Evolutionary conservation across 176 grass and related monocot species (phyloP).

Genomic region (Cenchrus fungigraminus): DNA sequence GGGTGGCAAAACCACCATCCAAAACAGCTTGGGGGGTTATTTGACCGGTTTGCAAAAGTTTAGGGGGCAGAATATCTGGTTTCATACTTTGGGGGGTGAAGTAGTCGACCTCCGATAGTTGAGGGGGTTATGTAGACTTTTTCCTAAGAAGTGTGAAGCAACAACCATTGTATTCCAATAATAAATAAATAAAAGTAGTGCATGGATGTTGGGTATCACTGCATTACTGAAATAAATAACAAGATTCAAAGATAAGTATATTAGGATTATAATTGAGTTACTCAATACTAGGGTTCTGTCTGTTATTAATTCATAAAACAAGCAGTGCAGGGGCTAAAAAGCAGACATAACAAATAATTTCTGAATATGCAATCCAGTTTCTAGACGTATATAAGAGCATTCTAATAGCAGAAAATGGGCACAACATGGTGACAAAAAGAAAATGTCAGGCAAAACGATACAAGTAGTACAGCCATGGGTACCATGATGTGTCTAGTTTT

Average conservation of each 20-base stretch:
- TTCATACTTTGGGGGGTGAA: too few species aligned
- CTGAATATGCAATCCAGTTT: neutral
- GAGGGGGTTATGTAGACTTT: too few species aligned
- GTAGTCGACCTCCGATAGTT: too few species aligned
- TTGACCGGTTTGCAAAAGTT: too few species aligned
- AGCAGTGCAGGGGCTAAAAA: slow-evolving; percentile 11
- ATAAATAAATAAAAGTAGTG: slow-evolving; percentile 7
- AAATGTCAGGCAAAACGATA: neutral
- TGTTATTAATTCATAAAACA: slow-evolving; percentile 19
- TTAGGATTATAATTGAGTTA: slow-evolving; percentile 13
- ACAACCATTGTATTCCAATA: slow-evolving; percentile 13
- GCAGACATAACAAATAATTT: slow-evolving; percentile 18
- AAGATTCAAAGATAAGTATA: slow-evolving; percentile 2
- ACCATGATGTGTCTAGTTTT: neutral
- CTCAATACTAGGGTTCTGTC: slow-evolving; percentile 8
- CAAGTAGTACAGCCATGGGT: neutral
- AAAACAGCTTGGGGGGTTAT: too few species aligned
- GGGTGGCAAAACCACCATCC: too few species aligned
- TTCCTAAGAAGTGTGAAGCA: neutral
- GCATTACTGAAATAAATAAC: slow-evolving; percentile 25
- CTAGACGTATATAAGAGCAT: neutral
- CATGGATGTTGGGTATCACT: slow-evolving; percentile 9
- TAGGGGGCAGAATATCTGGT: too few species aligned
- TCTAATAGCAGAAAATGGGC: slow-evolving; percentile 25
- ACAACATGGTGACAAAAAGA: slow-evolving; percentile 5